Evolutionary conservation across 805 yeast genomes (phyloP).

Genomic region (Nakazawaea peltata): DNA sequence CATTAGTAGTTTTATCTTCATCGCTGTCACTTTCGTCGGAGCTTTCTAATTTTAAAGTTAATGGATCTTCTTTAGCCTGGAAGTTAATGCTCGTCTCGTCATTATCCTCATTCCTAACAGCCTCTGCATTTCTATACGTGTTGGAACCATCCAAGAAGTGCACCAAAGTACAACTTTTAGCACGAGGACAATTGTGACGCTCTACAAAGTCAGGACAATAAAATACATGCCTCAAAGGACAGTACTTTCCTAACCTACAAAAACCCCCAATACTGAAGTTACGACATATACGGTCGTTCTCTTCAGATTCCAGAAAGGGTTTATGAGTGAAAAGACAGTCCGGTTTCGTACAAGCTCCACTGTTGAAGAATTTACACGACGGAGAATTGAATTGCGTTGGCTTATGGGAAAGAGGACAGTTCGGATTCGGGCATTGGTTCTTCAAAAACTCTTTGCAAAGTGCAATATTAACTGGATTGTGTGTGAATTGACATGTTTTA

Average conservation of each 20-base stretch:
- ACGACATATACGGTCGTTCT: slow-evolving; percentile 37
- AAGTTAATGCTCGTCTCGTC: slow-evolving; percentile 12
- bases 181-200: slow-evolving; percentile 49
- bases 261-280: slow-evolving; percentile 63
- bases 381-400: slow-evolving; percentile 55
- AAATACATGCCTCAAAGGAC: slow-evolving; percentile 48
- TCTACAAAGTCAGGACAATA: slow-evolving; percentile 70
- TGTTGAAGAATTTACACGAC: slow-evolving; percentile 43
- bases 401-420: slow-evolving; percentile 51
- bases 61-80: slow-evolving; percentile 6
- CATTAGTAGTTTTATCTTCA: slow-evolving; percentile 20
- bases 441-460: slow-evolving; percentile 44
- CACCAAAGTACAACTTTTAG: slow-evolving; percentile 39
- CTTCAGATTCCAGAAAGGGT: slow-evolving; percentile 28
- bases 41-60: slow-evolving; percentile 9
- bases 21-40: slow-evolving; percentile 11
- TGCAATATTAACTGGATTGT: slow-evolving; percentile 40
- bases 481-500: slow-evolving; percentile 42
- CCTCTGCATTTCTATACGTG: slow-evolving; percentile 4
- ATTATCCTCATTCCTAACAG: slow-evolving; percentile 22
- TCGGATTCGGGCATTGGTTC: slow-evolving; percentile 35
- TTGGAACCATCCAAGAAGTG: slow-evolving; percentile 27
- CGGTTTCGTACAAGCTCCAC: slow-evolving; percentile 37
- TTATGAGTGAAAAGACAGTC: slow-evolving; percentile 46
- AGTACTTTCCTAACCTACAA: slow-evolving; percentile 52